Evolutionary conservation across 441 rosid genomes (phyloP).

Genomic region (Isatis lusitanica): DNA sequence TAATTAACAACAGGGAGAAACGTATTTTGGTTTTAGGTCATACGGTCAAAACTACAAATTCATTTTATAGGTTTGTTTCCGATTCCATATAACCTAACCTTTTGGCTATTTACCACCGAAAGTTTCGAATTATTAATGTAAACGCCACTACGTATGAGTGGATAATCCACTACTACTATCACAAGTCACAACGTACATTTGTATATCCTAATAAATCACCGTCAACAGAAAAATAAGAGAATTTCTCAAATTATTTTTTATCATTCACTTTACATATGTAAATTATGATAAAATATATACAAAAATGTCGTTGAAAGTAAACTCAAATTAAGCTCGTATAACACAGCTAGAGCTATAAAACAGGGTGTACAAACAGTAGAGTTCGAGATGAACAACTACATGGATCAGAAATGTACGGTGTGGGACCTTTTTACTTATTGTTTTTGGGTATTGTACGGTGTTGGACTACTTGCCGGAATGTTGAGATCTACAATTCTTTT

Average conservation of each 20-base stretch:
- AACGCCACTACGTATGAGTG: neutral
- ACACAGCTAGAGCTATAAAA: too few relatives aligned
- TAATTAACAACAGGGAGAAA: neutral
- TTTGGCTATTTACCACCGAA: neutral
- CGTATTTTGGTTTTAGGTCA: neutral
- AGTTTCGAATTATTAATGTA: neutral
- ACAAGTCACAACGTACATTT: neutral
- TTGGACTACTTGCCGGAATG: neutral
- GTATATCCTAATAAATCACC: neutral
- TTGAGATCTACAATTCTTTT: slow-evolving; percentile 10
- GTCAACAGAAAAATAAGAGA: neutral
- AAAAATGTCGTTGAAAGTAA: too few relatives aligned
- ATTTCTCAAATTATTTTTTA: too few relatives aligned
- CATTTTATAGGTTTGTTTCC: neutral
- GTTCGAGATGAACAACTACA: too few relatives aligned
- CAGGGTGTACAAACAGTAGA: too few relatives aligned
- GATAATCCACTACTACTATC: neutral
- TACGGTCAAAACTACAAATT: neutral
- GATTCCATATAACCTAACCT: neutral
- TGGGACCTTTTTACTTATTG: neutral
- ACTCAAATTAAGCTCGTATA: too few relatives aligned
- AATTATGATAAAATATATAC: too few relatives aligned
- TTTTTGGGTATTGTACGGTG: neutral
- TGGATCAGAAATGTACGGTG: too few relatives aligned
- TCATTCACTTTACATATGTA: too few relatives aligned